phyloP scores from a whole-genome alignment of 306 rosid species.

The Alnus glutinosa region DNA sequence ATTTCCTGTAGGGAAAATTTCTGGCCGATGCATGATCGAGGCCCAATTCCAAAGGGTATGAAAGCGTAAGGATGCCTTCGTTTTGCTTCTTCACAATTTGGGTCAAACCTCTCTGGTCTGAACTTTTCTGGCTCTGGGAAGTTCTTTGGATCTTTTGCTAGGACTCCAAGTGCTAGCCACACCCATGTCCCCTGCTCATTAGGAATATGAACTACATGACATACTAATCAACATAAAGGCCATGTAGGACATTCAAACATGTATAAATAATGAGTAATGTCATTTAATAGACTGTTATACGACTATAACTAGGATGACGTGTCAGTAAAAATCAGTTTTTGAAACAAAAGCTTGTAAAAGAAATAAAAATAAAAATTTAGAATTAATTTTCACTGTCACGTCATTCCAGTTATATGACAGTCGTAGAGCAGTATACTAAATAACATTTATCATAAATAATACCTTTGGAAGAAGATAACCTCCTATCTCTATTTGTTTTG shows the following conservation, averaged over 20 bases:
- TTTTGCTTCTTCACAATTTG: constrained; percentile 71
- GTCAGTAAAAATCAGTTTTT: too few species aligned
- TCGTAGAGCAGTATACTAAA: too few species aligned
- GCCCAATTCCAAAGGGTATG: constrained; percentile 90
- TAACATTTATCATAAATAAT: background rate
- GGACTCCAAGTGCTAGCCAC: constrained; percentile 88
- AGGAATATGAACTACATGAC: constrained; percentile 8
- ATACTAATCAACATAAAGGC: too few species aligned
- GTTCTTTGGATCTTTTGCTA: constrained; percentile 80
- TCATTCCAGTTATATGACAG: too few species aligned
- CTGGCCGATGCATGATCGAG: constrained; percentile 87
- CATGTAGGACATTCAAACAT: background rate
- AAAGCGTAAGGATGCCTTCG: constrained; percentile 83
- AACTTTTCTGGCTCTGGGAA: constrained; percentile 93
- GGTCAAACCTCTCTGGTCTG: constrained; percentile 90
- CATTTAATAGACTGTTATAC: too few species aligned
- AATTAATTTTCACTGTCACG: too few species aligned
- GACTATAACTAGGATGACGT: too few species aligned
- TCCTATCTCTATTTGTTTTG: constrained; percentile 75
- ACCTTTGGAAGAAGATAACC: constrained; percentile 96
- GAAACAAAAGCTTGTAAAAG: too few species aligned
- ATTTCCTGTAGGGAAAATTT: constrained; percentile 77
- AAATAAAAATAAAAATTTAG: too few species aligned
- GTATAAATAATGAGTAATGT: background rate
- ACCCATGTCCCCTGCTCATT: constrained; percentile 90